These are phyloP conservation scores for Nicotiana tabacum DNA, from an alignment of 257 asterid genomes.

Conservation along the genomic window DNA sequence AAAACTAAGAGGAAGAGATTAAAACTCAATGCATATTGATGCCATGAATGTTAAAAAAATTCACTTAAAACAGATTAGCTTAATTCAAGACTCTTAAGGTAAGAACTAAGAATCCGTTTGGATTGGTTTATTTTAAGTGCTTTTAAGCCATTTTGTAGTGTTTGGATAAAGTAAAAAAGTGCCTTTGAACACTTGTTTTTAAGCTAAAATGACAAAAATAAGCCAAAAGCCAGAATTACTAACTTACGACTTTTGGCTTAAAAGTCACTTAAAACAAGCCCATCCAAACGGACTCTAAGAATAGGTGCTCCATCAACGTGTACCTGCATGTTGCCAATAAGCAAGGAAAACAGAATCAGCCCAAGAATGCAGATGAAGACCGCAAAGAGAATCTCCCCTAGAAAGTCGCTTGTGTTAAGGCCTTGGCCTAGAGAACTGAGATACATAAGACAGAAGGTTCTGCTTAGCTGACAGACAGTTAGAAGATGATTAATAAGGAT, in stretches of 20 bases:
- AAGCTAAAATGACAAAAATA: no score
- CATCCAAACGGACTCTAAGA: no score
- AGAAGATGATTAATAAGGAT: background rate
- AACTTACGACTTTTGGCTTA: no score
- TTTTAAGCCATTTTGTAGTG: no score
- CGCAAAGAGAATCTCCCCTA: slow-evolving; percentile 35
- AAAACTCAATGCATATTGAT: background rate
- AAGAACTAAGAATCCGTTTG: background rate
- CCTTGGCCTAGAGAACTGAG: slow-evolving; percentile 45
- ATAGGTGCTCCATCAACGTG: background rate
- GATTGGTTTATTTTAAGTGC: no score
- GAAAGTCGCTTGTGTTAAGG: slow-evolving; percentile 38
- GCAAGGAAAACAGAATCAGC: slow-evolving; percentile 29
- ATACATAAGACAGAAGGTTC: background rate
- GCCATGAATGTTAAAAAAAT: background rate
- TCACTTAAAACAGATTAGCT: background rate
- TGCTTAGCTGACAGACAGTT: background rate
- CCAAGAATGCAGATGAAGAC: slow-evolving; percentile 35
- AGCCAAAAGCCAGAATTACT: no score
- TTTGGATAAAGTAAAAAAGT: no score
- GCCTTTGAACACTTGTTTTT: no score
- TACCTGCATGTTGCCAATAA: slow-evolving; percentile 43
- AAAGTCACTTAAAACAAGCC: no score
- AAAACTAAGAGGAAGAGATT: background rate
- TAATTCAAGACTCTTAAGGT: background rate